phyloP scores from a whole-genome alignment of 164 flowering plant genomes.

The Cinnamomum micranthum region DNA sequence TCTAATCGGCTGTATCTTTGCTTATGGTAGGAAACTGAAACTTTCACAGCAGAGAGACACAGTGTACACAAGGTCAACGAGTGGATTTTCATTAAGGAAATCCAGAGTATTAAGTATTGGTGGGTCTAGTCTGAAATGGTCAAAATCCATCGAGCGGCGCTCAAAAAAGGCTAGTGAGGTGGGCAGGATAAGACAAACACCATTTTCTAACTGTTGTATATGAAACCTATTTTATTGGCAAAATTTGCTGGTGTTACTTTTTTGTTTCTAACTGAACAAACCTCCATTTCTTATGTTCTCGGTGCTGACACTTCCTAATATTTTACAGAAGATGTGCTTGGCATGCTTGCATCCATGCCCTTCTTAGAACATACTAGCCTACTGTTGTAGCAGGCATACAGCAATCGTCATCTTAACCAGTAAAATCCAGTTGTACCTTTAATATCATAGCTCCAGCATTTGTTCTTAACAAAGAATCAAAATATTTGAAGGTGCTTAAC shows the following conservation, averaged over 20 bases:
- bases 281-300: not conserved
- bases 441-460: too few relatives aligned
- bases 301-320: too few relatives aligned
- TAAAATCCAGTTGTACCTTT: too few relatives aligned
- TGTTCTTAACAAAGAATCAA: too few relatives aligned
- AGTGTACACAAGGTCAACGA: constrained; percentile 71
- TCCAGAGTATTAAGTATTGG: constrained; percentile 79
- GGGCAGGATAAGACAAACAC: constrained; percentile 12
- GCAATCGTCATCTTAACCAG: too few relatives aligned
- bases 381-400: too few relatives aligned
- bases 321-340: too few relatives aligned
- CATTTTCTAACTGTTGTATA: not conserved
- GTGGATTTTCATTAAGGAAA: constrained; percentile 79
- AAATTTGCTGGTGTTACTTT: not conserved
- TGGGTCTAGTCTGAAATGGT: constrained; percentile 88
- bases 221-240: not conserved
- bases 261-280: not conserved
- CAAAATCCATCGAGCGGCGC: constrained; percentile 76
- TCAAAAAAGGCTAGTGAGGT: constrained; percentile 88
- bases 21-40: constrained; percentile 51
- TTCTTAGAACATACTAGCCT: too few relatives aligned
- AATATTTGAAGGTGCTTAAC: too few relatives aligned
- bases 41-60: constrained; percentile 61
- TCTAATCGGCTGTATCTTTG: constrained; percentile 1
- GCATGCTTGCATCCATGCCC: too few relatives aligned